phyloP scores from a whole-genome alignment of 2,329 filamentous ascomycete genomes.

The Xylaria sp. region DNA sequence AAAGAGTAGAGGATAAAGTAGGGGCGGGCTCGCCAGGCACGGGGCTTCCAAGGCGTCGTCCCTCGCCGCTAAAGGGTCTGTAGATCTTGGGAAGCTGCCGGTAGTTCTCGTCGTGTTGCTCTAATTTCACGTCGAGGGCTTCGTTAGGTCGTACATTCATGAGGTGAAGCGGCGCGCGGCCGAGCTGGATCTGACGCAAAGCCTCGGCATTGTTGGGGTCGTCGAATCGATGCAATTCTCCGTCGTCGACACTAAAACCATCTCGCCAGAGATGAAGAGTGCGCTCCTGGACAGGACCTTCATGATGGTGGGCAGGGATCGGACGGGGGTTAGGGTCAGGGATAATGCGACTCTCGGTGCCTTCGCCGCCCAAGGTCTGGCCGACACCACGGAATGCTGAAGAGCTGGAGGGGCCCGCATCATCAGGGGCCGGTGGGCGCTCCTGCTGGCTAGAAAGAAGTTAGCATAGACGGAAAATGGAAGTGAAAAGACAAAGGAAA shows the following conservation, averaged over 20 bases:
- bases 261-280: conserved; percentile 76
- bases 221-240: conserved; percentile 70
- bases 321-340: conserved; percentile 50
- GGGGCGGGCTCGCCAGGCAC: conserved; percentile 55
- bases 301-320: conserved; percentile 28
- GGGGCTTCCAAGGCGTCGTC: conserved; percentile 70
- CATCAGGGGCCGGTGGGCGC: conserved; percentile 46
- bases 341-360: conserved; percentile 62
- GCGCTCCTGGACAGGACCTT: conserved; percentile 54
- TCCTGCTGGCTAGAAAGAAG: conserved; percentile 50
- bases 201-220: conserved; percentile 69
- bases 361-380: conserved; percentile 73
- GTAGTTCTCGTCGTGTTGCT: conserved; percentile 71
- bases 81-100: conserved; percentile 67
- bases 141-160: conserved; percentile 72
- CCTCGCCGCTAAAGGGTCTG: conserved; percentile 66
- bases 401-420: conserved; percentile 47
- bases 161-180: conserved; percentile 69
- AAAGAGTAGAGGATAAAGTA: conserved; percentile 22
- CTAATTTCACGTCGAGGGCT: conserved; percentile 72
- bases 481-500: not conserved
- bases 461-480: conserved; percentile 12
- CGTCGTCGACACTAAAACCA: conserved; percentile 81
- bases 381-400: conserved; percentile 64
- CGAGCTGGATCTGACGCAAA: conserved; percentile 69